Conservation (phyloP, 768 basidiomycete species). For the Panus rudis region DNA sequence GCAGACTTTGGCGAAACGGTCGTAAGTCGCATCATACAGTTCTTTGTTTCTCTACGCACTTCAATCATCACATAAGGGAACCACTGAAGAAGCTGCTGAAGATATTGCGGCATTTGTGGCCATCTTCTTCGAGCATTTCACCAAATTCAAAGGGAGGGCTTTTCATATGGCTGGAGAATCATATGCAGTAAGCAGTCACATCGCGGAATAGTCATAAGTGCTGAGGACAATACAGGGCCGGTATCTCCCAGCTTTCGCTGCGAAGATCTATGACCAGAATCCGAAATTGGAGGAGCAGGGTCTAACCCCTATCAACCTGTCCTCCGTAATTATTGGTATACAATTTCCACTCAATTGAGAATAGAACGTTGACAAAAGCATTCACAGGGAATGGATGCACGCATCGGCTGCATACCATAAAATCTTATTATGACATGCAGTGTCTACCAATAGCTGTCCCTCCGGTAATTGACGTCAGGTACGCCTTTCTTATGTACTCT, state of each 20-base stretch:
- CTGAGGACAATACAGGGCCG: slow-evolving; percentile 34
- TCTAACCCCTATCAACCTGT: slow-evolving; percentile 41
- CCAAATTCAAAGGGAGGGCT: slow-evolving; percentile 53
- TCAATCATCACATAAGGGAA: slow-evolving; percentile 31
- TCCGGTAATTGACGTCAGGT: slow-evolving; percentile 43
- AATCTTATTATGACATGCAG: slow-evolving; percentile 44
- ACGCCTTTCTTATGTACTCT: slow-evolving; percentile 3
- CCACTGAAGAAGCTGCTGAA: slow-evolving; percentile 56
- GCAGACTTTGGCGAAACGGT: slow-evolving; percentile 50
- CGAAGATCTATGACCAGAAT: slow-evolving; percentile 44
- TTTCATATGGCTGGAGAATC: slow-evolving; percentile 37
- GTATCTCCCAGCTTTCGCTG: slow-evolving; percentile 45
- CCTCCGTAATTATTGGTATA: slow-evolving; percentile 43
- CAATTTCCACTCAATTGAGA: neutral
- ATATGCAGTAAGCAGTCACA: slow-evolving; percentile 34
- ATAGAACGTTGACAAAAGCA: neutral
- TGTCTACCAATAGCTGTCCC: slow-evolving; percentile 38
- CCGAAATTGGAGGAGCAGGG: slow-evolving; percentile 33
- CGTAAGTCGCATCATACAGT: slow-evolving; percentile 29
- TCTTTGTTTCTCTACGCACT: too few relatives aligned
- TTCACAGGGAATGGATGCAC: slow-evolving; percentile 38
- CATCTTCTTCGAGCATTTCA: slow-evolving; percentile 67
- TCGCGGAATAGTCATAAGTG: neutral
- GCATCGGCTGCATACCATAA: slow-evolving; percentile 30
- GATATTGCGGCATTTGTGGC: slow-evolving; percentile 63